Conservation (phyloP, 2,329 filamentous ascomycete species). For the Aureobasidium sp. region DNA sequence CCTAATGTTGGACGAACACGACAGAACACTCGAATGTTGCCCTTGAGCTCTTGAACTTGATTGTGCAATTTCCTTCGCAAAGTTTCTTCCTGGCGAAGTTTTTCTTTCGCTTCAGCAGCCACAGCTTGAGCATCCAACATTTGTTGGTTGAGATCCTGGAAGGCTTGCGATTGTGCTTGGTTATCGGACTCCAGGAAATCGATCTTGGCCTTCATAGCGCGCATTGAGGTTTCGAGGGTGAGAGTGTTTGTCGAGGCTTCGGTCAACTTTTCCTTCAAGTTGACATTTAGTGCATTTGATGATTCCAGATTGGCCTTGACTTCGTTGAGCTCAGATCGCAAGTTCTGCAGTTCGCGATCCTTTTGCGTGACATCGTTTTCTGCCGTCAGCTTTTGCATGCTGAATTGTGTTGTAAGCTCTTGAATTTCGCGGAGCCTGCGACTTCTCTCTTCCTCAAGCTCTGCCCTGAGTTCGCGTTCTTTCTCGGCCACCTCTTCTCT, state of each 20-base stretch:
- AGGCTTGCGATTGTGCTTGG: constrained; percentile 81
- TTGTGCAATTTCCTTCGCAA: constrained; percentile 89
- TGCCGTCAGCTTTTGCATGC: constrained; percentile 43
- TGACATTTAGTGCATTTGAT: constrained; percentile 56
- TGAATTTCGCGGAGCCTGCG: constrained; percentile 56
- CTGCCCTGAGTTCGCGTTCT: constrained; percentile 55
- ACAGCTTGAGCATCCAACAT: constrained; percentile 69
- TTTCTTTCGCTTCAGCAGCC: constrained; percentile 66
- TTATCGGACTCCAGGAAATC: constrained; percentile 85
- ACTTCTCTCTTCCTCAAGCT: constrained; percentile 59
- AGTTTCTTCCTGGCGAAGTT: constrained; percentile 85
- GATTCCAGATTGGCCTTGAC: constrained; percentile 37
- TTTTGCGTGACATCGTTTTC: constrained; percentile 47
- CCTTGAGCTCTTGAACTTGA: constrained; percentile 94
- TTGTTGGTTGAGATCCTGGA: constrained; percentile 70
- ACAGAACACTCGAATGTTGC: constrained; percentile 98
- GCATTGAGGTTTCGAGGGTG: constrained; percentile 66
- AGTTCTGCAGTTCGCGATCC: constrained; percentile 45
- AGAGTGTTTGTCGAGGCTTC: constrained; percentile 46
- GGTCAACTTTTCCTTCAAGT: constrained; percentile 49
- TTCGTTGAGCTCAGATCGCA: constrained; percentile 47
- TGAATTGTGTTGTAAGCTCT: constrained; percentile 51
- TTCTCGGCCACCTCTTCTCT: constrained; percentile 61
- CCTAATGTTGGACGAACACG: constrained; percentile 72
- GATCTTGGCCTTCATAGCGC: constrained; percentile 71